These are phyloP conservation scores for Chimonanthus salicifolius DNA, from an alignment of 164 flowering plant species.

Conservation along the genomic window DNA sequence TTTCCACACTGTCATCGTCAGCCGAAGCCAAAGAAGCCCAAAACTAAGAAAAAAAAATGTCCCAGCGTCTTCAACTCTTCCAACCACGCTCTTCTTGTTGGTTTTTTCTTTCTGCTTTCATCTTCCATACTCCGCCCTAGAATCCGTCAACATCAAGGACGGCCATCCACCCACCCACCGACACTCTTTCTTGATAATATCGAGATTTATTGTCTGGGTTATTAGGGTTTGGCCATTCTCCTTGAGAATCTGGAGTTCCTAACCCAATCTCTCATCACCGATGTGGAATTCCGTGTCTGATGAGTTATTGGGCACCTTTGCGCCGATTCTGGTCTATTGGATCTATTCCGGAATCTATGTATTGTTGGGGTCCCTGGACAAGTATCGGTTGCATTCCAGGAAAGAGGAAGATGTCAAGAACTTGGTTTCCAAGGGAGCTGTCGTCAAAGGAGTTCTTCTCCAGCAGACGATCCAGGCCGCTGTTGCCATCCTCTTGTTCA, in stretches of 20 bases:
- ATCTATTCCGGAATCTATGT: conserved; percentile 73
- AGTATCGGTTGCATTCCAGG: conserved; percentile 70
- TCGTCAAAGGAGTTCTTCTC: conserved; percentile 81
- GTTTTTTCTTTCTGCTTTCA: not conserved
- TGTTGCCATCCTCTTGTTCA: conserved; percentile 70
- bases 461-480: conserved; percentile 78
- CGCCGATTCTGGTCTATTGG: conserved; percentile 85
- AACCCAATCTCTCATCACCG: not conserved
- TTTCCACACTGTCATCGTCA: no score
- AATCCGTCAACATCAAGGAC: not conserved
- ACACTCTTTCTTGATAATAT: no score
- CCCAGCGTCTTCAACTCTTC: not conserved
- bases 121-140: not conserved
- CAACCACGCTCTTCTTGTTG: not conserved
- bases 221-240: not conserved
- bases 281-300: conserved; percentile 64
- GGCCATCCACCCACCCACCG: no score
- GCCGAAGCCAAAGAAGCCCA: not conserved
- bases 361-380: conserved; percentile 49
- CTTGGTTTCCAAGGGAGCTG: conserved; percentile 64
- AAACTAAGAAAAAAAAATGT: not conserved
- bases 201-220: no score
- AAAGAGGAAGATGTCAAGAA: conserved; percentile 86
- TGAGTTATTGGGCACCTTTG: conserved; percentile 68
- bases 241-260: not conserved